Percentiles rank a stretch among this genome's conserved stretches.
Conservation (phyloP, 2,329 filamentous ascomycete genomes). For the Lithohypha guttulata region DNA sequence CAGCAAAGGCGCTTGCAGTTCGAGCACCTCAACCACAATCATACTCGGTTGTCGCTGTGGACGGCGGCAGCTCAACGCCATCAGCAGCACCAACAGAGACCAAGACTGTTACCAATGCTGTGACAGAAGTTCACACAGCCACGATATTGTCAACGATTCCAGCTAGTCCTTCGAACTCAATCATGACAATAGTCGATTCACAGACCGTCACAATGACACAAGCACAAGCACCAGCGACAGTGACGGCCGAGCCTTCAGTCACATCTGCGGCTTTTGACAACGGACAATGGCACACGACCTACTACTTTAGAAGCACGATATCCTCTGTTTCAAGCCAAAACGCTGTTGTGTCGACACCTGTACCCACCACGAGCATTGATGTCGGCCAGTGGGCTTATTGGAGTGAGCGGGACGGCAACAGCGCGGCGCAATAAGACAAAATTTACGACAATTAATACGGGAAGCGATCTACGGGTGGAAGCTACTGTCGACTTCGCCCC, state of each 20-base stretch:
- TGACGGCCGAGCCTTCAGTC: background rate
- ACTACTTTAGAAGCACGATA: slow-evolving; percentile 17
- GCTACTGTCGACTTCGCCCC: too few species aligned
- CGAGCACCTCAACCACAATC: slow-evolving; percentile 16
- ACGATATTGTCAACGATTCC: slow-evolving; percentile 24
- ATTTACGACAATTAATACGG: too few species aligned
- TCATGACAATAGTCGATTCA: slow-evolving; percentile 14
- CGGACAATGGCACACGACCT: slow-evolving; percentile 26
- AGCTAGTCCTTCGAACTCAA: slow-evolving; percentile 17
- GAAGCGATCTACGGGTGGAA: too few species aligned
- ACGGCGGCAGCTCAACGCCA: slow-evolving; percentile 23
- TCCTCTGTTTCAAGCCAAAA: background rate
- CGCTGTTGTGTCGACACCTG: background rate
- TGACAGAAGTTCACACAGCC: slow-evolving; percentile 19
- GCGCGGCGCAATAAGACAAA: too few species aligned
- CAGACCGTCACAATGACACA: slow-evolving; percentile 9
- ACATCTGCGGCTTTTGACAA: slow-evolving; percentile 21
- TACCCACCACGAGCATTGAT: background rate
- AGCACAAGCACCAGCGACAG: background rate
- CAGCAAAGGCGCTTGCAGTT: slow-evolving; percentile 8
- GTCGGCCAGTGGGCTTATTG: slow-evolving; percentile 5
- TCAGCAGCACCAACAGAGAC: slow-evolving; percentile 13
- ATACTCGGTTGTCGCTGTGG: slow-evolving; percentile 27
- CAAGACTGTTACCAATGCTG: slow-evolving; percentile 19
- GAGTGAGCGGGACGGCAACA: background rate